Evolutionary conservation across 495 filamentous ascomycete species (phyloP).

Genomic region (Penicillium manginii): DNA sequence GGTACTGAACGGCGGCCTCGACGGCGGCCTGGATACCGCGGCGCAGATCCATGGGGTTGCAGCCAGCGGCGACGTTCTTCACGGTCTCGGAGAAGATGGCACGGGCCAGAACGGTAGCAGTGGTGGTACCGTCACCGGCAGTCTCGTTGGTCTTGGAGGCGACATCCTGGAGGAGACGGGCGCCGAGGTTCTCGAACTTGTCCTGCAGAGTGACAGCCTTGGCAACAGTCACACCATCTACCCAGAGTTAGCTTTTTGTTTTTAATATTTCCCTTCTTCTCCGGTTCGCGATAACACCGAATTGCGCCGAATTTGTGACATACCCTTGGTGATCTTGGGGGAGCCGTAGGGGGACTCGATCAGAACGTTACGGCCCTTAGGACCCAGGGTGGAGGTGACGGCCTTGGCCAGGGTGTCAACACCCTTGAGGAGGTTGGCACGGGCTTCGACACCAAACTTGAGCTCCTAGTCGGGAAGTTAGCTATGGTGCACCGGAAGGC

Average conservation of each 20-base stretch:
- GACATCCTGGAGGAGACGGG: constrained; percentile 93
- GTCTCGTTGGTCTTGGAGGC: constrained; percentile 99
- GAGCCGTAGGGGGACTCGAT: constrained; percentile 98
- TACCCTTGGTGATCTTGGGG: constrained; percentile 99
- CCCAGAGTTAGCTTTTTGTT: constrained; percentile 9
- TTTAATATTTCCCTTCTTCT: neutral
- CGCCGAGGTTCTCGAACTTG: constrained; percentile 99
- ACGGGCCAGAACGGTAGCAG: constrained; percentile 93
- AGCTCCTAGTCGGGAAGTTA: constrained; percentile 69
- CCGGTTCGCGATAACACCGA: neutral
- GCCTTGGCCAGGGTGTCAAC: constrained; percentile 97
- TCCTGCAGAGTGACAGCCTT: constrained; percentile 92
- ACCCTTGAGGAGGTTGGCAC: constrained; percentile 86
- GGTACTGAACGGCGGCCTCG: constrained; percentile 89
- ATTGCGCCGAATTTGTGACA: constrained; percentile 22
- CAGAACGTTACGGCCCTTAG: constrained; percentile 96
- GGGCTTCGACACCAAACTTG: constrained; percentile 96
- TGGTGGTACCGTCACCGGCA: constrained; percentile 97
- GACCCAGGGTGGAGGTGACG: constrained; percentile 93
- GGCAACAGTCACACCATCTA: constrained; percentile 94
- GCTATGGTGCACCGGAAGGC: constrained; percentile 18
- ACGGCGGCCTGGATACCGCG: constrained; percentile 96
- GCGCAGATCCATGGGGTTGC: constrained; percentile 99
- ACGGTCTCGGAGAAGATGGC: constrained; percentile 99
- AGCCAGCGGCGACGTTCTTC: constrained; percentile 98